Evolutionary conservation across 306 rosid species (phyloP).

Genomic region (Malus orientalis): DNA sequence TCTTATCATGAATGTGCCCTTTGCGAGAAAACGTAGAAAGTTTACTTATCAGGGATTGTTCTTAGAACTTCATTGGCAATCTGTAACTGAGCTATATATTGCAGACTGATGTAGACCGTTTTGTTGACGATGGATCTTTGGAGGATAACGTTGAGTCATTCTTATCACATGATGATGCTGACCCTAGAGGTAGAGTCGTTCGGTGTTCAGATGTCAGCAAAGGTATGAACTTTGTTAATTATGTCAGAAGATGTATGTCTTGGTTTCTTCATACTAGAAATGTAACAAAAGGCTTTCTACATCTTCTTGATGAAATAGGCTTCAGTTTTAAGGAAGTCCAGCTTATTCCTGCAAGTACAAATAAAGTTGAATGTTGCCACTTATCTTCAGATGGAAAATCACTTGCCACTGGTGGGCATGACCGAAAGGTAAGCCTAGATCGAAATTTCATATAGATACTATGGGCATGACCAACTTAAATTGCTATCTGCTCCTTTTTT

Average conservation of each 20-base stretch:
- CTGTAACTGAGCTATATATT: constrained; percentile 13
- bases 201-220: constrained; percentile 29
- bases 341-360: constrained; percentile 43
- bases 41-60: not conserved
- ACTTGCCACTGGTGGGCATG: constrained; percentile 81
- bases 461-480: not conserved
- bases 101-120: constrained; percentile 51
- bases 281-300: constrained; percentile 10
- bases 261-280: not conserved
- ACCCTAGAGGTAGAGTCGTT: constrained; percentile 32
- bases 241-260: not conserved
- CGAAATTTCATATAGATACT: not conserved
- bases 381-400: constrained; percentile 85
- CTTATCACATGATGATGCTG: constrained; percentile 40
- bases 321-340: constrained; percentile 37
- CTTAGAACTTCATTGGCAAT: constrained; percentile 3
- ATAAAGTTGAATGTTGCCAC: constrained; percentile 68
- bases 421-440: constrained; percentile 51
- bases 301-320: constrained; percentile 30
- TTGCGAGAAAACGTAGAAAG: not conserved
- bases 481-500: not conserved
- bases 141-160: constrained; percentile 51
- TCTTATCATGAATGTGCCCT: not conserved
- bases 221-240: constrained; percentile 31
- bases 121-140: constrained; percentile 50